Percentiles rank a stretch among this genome's conserved stretches.
Conservation (phyloP, 257 asterid species). For the Striga asiatica region DNA sequence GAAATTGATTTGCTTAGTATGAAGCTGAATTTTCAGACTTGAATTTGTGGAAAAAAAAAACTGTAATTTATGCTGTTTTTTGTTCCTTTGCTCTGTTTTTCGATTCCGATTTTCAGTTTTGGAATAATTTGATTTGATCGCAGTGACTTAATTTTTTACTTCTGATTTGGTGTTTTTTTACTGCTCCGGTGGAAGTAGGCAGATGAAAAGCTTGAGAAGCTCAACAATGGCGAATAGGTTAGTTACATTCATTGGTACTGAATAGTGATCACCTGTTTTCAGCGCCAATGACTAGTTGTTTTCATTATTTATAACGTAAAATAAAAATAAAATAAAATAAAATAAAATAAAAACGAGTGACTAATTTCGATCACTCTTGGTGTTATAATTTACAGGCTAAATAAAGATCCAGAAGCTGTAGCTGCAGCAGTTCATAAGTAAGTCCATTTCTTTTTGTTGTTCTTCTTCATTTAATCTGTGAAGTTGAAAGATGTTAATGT, state of each 20-base stretch:
- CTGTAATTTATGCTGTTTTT: no score
- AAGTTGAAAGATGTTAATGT: no score
- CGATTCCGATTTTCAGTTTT: neutral
- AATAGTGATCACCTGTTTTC: no score
- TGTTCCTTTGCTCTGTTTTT: neutral
- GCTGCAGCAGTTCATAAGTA: constrained; percentile 58
- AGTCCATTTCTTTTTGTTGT: constrained; percentile 15
- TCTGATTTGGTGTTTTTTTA: neutral
- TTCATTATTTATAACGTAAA: no score
- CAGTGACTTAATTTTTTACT: neutral
- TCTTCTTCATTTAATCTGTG: neutral
- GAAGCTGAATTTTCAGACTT: neutral
- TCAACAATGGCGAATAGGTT: constrained; percentile 34
- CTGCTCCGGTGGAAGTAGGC: constrained; percentile 20
- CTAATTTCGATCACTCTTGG: neutral
- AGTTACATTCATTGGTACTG: constrained; percentile 15
- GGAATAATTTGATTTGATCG: neutral
- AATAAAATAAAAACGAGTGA: no score
- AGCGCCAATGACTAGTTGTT: no score
- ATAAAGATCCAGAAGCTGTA: constrained; percentile 44
- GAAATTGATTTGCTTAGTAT: neutral
- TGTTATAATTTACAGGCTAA: constrained; percentile 27
- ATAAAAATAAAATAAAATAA: no score
- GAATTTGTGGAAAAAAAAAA: no score
- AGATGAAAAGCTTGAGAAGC: constrained; percentile 26